Evolutionary conservation across 2,329 filamentous ascomycete species (phyloP).

Genomic region (Botryotinia narcissicola): DNA sequence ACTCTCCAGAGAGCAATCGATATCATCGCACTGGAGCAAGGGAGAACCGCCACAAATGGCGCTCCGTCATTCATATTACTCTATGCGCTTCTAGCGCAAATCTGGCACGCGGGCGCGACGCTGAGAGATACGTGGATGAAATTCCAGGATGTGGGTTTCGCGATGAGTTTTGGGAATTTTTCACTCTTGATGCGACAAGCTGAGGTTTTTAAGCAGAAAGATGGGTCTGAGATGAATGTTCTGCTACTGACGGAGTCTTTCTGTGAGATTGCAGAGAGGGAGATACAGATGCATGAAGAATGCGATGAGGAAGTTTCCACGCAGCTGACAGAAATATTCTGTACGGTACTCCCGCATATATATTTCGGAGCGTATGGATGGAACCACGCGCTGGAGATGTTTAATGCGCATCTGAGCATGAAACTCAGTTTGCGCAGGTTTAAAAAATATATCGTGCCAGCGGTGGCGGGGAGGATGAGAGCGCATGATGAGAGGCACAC

Average conservation of each 20-base stretch:
- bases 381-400: background rate
- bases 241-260: no score
- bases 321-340: background rate
- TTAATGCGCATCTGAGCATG: background rate
- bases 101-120: background rate
- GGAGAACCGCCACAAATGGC: background rate
- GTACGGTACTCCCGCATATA: background rate
- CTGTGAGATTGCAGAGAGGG: background rate
- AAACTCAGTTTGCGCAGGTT: background rate
- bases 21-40: background rate
- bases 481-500: background rate
- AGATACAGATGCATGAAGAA: background rate
- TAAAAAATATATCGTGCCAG: background rate
- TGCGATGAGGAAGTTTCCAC: background rate
- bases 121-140: background rate
- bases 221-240: rapidly evolving
- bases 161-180: background rate
- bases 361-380: background rate
- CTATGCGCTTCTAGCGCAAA: background rate
- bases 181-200: background rate
- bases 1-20: background rate
- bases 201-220: background rate
- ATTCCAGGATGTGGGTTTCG: background rate
- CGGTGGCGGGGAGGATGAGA: background rate
- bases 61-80: background rate